Base-by-base conservation (phyloP, 345 rosid species). In the Kandelia obovata region DNA sequence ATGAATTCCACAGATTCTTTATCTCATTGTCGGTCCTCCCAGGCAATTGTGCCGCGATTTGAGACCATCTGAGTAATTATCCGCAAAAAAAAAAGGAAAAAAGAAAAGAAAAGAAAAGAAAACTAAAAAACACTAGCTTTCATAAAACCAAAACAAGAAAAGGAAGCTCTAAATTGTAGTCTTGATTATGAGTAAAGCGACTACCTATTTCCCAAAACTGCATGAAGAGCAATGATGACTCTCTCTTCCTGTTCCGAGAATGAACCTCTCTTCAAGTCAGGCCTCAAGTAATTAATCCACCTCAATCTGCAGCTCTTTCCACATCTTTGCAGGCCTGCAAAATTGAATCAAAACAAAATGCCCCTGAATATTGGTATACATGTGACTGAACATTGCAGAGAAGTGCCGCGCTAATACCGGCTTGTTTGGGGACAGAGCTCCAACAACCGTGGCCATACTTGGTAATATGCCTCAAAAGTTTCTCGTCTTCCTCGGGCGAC, bases 401-500 rank as follows among this genome's bases (percentile, higher is more conserved):
- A 26, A 56, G 28, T 27, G 31, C 7, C 5, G 16, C 6, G 59
- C 17, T 10, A 10, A 56, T 69, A 87, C 98, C 98, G 69, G 98
- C 96, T 83, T 81, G 95, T 71, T 94, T 94, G 37, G 98, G 98
- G 74, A 94, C 98, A 83, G 98, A 91, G 73, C 98, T 94, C 98
- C 98, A 94, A 66, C 97, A 94, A 1, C 98, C 97, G 79, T 91
- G 97, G 57, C 98, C 98, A 56, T 79, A 81, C 83, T 91, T 86
- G 20, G 98, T 94, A 73, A 94, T 91, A 75, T 91, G 87, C 58
- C 90, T 78, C 51, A 91, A 79, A 61, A 94, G 97, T 74, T 89
- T 94, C 86, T 94, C 98, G 75, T 94, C 98, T 74, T 94, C 98
- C 77, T 93, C 97, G 32, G 98, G 98, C 20, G 98, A 94, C 98